Percentiles rank a stretch among this genome's conserved stretches.
phyloP scores from a whole-genome alignment of 1,284 basidiomycete genomes.

The Fomitiporia mediterranea region DNA sequence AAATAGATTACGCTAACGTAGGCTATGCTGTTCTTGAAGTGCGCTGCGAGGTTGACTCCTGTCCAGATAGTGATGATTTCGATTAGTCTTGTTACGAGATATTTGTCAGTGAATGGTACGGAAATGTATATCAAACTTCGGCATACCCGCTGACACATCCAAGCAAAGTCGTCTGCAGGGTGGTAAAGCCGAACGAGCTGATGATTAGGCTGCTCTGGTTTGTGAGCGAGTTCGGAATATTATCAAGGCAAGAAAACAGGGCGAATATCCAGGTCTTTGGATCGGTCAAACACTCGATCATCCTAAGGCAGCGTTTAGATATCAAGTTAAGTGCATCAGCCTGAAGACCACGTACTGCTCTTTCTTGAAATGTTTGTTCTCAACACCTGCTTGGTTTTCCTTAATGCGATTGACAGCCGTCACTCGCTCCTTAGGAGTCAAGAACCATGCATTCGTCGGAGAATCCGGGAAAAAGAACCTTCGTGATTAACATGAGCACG shows the following conservation, averaged over 20 bases:
- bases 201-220: constrained; percentile 70
- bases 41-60: constrained; percentile 53
- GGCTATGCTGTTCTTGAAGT: constrained; percentile 51
- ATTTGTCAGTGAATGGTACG: constrained; percentile 34
- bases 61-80: constrained; percentile 54
- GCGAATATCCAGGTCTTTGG: constrained; percentile 74
- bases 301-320: constrained; percentile 33
- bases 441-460: constrained; percentile 65
- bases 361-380: constrained; percentile 72
- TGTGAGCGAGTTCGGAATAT: constrained; percentile 66
- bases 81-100: constrained; percentile 3
- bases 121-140: constrained; percentile 30
- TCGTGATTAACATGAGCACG: constrained; percentile 15
- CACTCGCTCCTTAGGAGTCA: constrained; percentile 56
- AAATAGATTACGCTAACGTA: constrained; percentile 58
- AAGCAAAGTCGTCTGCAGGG: constrained; percentile 63
- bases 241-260: constrained; percentile 57
- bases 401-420: constrained; percentile 65
- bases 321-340: not conserved
- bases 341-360: constrained; percentile 51
- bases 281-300: constrained; percentile 62
- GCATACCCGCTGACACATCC: constrained; percentile 61
- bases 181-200: constrained; percentile 61
- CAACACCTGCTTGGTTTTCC: constrained; percentile 69
- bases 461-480: constrained; percentile 71